These are phyloP conservation scores for Hanseniaspora guilliermondii DNA, from an alignment of 805 yeast genomes.

Conservation along the genomic window DNA sequence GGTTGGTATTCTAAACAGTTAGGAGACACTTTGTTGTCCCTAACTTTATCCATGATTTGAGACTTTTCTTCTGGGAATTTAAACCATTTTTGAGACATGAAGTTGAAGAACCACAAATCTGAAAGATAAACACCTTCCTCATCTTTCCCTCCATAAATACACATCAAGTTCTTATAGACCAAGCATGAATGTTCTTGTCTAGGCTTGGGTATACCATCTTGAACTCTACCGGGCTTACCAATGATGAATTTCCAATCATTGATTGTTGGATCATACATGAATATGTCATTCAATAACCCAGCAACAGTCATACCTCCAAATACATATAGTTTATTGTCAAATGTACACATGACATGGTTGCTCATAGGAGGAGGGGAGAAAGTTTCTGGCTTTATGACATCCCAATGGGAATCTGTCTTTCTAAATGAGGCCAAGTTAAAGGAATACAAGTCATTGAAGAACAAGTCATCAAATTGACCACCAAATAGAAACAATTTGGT, in stretches of 20 bases:
- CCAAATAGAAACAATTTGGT: slow-evolving; percentile 72
- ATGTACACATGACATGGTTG: slow-evolving; percentile 79
- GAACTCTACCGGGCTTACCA: slow-evolving; percentile 42
- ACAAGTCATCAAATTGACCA: slow-evolving; percentile 79
- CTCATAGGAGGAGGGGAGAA: slow-evolving; percentile 61
- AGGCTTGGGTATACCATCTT: slow-evolving; percentile 55
- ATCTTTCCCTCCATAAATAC: slow-evolving; percentile 82
- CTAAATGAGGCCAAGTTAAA: slow-evolving; percentile 82
- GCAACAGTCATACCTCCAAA: slow-evolving; percentile 86
- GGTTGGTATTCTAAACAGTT: slow-evolving; percentile 30
- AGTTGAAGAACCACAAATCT: slow-evolving; percentile 61
- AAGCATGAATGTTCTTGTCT: slow-evolving; percentile 86
- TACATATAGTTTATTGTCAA: slow-evolving; percentile 63
- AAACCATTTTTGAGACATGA: slow-evolving; percentile 62
- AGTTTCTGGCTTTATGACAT: slow-evolving; percentile 44
- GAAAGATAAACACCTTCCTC: slow-evolving; percentile 54
- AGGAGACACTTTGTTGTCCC: slow-evolving; percentile 11
- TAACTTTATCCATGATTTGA: slow-evolving; percentile 27
- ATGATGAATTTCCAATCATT: slow-evolving; percentile 60
- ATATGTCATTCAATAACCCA: slow-evolving; percentile 59
- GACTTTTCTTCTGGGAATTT: slow-evolving; percentile 33
- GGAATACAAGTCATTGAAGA: slow-evolving; percentile 69
- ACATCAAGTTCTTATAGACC: slow-evolving; percentile 62
- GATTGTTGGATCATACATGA: slow-evolving; percentile 60
- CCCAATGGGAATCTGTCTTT: slow-evolving; percentile 77